Conservation (phyloP, 495 filamentous ascomycete genomes). For the Penicillium bovifimosum region DNA sequence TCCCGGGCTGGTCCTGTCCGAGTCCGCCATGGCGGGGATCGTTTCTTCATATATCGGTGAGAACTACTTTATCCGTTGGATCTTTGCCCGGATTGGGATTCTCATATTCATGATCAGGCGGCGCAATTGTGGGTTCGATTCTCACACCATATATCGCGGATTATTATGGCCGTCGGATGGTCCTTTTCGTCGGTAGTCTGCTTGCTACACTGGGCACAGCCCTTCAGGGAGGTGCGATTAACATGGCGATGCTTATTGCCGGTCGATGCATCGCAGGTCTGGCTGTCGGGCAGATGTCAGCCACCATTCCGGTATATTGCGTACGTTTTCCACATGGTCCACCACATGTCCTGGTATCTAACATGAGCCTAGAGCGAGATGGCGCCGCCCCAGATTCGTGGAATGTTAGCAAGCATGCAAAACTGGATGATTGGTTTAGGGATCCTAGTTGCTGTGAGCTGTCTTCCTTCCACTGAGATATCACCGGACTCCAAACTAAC, state of each 20-base stretch:
- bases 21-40: conserved; percentile 44
- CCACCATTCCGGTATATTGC: conserved; percentile 46
- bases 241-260: conserved; percentile 48
- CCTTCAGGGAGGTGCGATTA: conserved; percentile 45
- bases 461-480: conserved; percentile 21
- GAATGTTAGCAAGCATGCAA: conserved; percentile 25
- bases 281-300: conserved; percentile 47
- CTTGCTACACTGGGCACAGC: conserved; percentile 44
- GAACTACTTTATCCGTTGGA: neutral
- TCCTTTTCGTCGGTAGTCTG: conserved; percentile 44
- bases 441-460: conserved; percentile 43
- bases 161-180: conserved; percentile 38
- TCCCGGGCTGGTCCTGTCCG: conserved; percentile 20
- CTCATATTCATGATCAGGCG: conserved; percentile 15
- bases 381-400: conserved; percentile 22
- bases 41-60: conserved; percentile 47
- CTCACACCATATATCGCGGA: conserved; percentile 44
- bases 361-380: conserved; percentile 33
- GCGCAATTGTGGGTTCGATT: conserved; percentile 48
- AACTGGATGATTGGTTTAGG: conserved; percentile 46
- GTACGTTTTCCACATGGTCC: conserved; percentile 12
- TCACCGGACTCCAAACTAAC: neutral
- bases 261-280: conserved; percentile 48
- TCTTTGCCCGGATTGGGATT: neutral
- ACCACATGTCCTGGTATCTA: conserved; percentile 13